These are phyloP conservation scores for Cercospora canescens DNA, from an alignment of 2,329 filamentous ascomycete genomes.

Conservation along the genomic window DNA sequence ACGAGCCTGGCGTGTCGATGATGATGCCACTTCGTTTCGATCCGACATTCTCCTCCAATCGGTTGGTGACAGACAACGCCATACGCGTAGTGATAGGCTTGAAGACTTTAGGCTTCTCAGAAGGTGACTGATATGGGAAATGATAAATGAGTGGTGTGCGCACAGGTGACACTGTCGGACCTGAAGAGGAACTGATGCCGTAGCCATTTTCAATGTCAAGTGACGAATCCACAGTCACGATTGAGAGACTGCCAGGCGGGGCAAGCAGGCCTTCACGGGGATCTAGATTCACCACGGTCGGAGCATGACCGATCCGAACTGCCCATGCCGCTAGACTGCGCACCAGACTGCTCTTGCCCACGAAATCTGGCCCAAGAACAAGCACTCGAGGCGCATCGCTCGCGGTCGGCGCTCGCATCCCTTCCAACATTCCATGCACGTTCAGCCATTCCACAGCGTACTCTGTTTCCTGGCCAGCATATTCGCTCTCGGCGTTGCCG, in stretches of 20 bases:
- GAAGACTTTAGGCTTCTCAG: conserved; percentile 71
- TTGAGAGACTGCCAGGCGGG: conserved; percentile 74
- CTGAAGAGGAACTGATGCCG: conserved; percentile 87
- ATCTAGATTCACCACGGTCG: conserved; percentile 78
- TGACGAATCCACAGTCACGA: conserved; percentile 81
- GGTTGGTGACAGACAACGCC: conserved; percentile 74
- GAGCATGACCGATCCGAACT: conserved; percentile 78
- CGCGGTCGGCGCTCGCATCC: conserved; percentile 55
- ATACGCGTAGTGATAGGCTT: conserved; percentile 73
- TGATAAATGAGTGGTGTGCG: conserved; percentile 92
- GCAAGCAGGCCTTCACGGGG: conserved; percentile 64
- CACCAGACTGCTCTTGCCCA: conserved; percentile 63
- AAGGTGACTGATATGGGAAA: conserved; percentile 72
- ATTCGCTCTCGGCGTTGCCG: conserved; percentile 67
- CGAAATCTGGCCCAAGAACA: conserved; percentile 73
- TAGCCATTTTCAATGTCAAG: conserved; percentile 82
- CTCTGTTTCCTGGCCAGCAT: conserved; percentile 75
- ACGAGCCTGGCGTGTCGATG: conserved; percentile 76
- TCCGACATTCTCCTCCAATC: conserved; percentile 72
- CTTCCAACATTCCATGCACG: conserved; percentile 82
- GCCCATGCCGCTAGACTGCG: conserved; percentile 73
- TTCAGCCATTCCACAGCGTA: conserved; percentile 75
- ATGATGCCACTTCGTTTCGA: conserved; percentile 76
- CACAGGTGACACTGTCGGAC: conserved; percentile 82
- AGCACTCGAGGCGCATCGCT: conserved; percentile 70